Base-by-base conservation (phyloP, 2,329 filamentous ascomycete species). In the Alternaria atra region DNA sequence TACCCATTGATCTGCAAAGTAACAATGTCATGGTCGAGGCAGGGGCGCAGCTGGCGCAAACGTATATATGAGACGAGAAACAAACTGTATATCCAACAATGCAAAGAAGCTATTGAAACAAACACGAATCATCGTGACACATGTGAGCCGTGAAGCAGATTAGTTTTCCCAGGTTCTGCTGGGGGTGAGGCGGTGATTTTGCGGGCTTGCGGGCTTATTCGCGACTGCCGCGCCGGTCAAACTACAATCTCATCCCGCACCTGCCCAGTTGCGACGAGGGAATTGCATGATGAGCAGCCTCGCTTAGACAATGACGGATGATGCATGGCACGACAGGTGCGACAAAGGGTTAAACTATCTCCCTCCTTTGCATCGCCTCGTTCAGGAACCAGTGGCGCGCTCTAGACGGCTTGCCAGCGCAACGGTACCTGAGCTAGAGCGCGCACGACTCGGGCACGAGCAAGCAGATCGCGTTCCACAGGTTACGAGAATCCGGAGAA, bases 31-130 rank as follows among this genome's bases (percentile, higher is more conserved):
- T 27, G 25, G 43, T 30, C 25, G 25, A 23, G 27, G 30, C 34
- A 27, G 25, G 17, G 27, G 27, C 29, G 27, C 37, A 50, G 43
- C 35, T 8, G 52, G 46, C 52, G 37, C 39, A 37, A 37, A 34
- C 32, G 58, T 57, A 60, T n/a, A 46, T 60, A 57, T 40, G 53
- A 52, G 53, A 47, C 39, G 32, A 50, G 20, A 59, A 43, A 52
- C 42, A n/a, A 39, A 52, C 7, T 34, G 46, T 52, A 46, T 27
- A 56, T 39, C 23, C 47, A 37, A 30, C 35, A 50, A 40, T 37
- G 20, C 30, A 56, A 50, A 35, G 27, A 37, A 27, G 15, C 23
- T 6, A 35, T 47, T 59, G 57, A 59, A 59, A 59, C 57, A 32
- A 25, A 30, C 3, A 30, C 23, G 17, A 39, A 44, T 50, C 12